These are phyloP conservation scores for Salix brachista DNA, from an alignment of 345 rosid genomes.

Conservation along the genomic window DNA sequence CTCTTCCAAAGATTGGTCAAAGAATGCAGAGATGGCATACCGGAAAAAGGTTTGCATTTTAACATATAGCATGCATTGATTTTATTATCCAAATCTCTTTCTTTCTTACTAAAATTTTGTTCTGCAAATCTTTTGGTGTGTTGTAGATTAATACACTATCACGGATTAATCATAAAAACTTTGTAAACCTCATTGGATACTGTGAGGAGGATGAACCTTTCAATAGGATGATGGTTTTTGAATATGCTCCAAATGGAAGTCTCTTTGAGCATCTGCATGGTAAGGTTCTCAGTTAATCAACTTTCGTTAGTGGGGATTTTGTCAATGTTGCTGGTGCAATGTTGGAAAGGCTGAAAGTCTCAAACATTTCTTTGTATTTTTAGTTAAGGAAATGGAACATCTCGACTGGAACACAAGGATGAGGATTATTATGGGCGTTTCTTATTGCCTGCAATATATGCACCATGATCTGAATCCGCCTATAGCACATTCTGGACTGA, in stretches of 20 bases:
- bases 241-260: slow-evolving; percentile 90
- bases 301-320: not conserved
- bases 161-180: slow-evolving; percentile 85
- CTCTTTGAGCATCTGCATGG: slow-evolving; percentile 88
- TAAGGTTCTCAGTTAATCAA: slow-evolving; percentile 25
- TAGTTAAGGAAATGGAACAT: slow-evolving; percentile 84
- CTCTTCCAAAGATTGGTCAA: slow-evolving; percentile 63
- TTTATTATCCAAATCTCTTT: not conserved
- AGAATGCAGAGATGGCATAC: slow-evolving; percentile 57
- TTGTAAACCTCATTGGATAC: slow-evolving; percentile 79
- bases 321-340: slow-evolving; percentile 2
- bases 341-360: slow-evolving; percentile 11
- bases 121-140: not conserved
- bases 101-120: not conserved
- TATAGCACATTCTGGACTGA: slow-evolving; percentile 43
- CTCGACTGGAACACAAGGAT: slow-evolving; percentile 85
- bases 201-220: slow-evolving; percentile 90
- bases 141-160: slow-evolving; percentile 70
- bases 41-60: slow-evolving; percentile 56
- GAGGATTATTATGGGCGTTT: slow-evolving; percentile 87
- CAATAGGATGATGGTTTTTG: slow-evolving; percentile 95
- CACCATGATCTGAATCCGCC: slow-evolving; percentile 89
- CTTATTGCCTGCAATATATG: slow-evolving; percentile 87
- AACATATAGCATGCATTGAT: not conserved
- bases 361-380: slow-evolving; percentile 17